These are phyloP conservation scores for Yarrowia divulgata DNA, from an alignment of 805 yeast genomes.

Conservation along the genomic window DNA sequence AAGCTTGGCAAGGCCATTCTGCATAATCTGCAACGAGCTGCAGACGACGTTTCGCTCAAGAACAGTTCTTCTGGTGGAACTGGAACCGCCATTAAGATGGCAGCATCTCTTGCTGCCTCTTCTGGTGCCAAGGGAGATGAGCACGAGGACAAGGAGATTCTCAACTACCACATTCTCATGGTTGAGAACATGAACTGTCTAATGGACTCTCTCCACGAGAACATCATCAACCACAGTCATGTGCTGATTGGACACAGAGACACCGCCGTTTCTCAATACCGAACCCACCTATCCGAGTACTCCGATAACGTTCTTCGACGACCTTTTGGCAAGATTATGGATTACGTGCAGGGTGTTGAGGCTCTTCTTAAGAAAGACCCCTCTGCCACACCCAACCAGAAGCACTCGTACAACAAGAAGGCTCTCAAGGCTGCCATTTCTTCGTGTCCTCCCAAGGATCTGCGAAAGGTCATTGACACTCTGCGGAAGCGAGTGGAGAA, in stretches of 20 bases:
- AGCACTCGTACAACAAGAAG: conserved; percentile 69
- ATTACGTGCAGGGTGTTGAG: conserved; percentile 70
- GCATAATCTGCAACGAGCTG: conserved; percentile 47
- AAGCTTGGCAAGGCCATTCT: conserved; percentile 49
- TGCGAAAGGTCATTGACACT: conserved; percentile 61
- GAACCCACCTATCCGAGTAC: conserved; percentile 52
- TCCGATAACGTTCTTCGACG: conserved; percentile 58
- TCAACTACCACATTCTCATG: conserved; percentile 56
- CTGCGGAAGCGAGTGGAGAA: conserved; percentile 63
- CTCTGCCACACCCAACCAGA: conserved; percentile 57
- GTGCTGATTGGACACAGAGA: conserved; percentile 36
- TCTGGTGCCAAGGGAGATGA: conserved; percentile 39
- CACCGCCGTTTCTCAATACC: conserved; percentile 42
- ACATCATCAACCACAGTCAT: conserved; percentile 11
- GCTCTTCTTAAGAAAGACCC: conserved; percentile 55
- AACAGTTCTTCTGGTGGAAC: conserved; percentile 18
- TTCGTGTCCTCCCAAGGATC: conserved; percentile 65
- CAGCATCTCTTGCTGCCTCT: conserved; percentile 30
- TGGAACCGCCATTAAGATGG: conserved; percentile 29
- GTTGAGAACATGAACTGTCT: conserved; percentile 58
- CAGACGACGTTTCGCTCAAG: conserved; percentile 43
- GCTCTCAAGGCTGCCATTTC: conserved; percentile 64
- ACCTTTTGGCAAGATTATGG: conserved; percentile 70
- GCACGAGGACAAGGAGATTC: conserved; percentile 51
- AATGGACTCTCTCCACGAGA: conserved; percentile 42